phyloP scores from a whole-genome alignment of 2,329 filamentous ascomycete genomes.

The Chrysoporthe deuterocubensis region DNA sequence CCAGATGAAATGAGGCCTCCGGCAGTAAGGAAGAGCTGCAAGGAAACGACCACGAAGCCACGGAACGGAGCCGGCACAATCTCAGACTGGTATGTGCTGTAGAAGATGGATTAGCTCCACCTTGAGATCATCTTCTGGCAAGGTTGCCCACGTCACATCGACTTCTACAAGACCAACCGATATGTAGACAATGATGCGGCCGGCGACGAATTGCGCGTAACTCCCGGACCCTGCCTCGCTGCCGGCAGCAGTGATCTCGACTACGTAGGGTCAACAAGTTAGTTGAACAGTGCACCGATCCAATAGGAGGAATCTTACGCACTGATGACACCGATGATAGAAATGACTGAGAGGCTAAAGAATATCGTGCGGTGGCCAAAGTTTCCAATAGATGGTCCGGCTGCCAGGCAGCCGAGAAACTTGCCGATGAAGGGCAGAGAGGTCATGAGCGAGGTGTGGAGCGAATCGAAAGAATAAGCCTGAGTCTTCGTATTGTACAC shows the following conservation, averaged over 20 bases:
- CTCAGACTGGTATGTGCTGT: conserved; percentile 32
- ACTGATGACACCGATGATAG: too few species aligned
- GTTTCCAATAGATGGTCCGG: conserved; percentile 30
- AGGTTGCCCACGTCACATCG: conserved; percentile 29
- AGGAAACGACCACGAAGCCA: conserved; percentile 32
- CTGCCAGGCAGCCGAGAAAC: conserved; percentile 30
- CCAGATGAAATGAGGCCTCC: conserved; percentile 29
- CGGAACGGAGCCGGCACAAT: conserved; percentile 31
- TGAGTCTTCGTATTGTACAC: too few species aligned
- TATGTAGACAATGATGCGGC: conserved; percentile 32
- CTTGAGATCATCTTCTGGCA: background rate
- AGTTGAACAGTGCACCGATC: too few species aligned
- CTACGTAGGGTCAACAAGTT: conserved; percentile 10
- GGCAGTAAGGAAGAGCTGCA: conserved; percentile 29
- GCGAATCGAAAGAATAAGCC: conserved; percentile 27
- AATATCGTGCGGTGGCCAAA: conserved; percentile 30
- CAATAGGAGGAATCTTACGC: too few species aligned
- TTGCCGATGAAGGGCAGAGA: conserved; percentile 32
- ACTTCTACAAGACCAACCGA: conserved; percentile 32
- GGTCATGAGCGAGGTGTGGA: conserved; percentile 25
- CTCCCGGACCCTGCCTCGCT: conserved; percentile 24
- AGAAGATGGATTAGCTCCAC: background rate
- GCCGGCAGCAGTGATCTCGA: conserved; percentile 31
- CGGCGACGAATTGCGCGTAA: conserved; percentile 30
- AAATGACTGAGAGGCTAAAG: background rate